Conservation (phyloP, 495 filamentous ascomycete genomes). For the Bathelium albidoporum region DNA sequence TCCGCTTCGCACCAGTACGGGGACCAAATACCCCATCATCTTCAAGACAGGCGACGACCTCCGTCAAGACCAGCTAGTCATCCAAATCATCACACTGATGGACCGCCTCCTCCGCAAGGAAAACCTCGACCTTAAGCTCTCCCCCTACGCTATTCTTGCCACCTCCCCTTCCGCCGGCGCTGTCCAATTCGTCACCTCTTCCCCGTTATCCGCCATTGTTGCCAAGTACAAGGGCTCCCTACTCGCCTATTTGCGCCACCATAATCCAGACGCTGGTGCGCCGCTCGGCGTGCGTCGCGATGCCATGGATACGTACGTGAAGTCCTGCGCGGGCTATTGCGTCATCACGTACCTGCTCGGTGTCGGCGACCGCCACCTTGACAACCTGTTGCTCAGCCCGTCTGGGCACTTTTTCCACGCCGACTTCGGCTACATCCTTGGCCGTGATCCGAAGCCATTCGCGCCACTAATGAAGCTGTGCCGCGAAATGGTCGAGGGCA, state of each 20-base stretch:
- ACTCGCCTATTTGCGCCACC: constrained; percentile 74
- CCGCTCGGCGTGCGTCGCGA: constrained; percentile 84
- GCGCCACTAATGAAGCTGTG: constrained; percentile 93
- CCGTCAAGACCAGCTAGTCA: constrained; percentile 93
- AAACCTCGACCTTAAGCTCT: constrained; percentile 90
- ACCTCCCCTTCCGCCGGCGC: constrained; percentile 82
- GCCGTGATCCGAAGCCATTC: constrained; percentile 94
- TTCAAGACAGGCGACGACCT: constrained; percentile 98
- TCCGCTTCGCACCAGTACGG: constrained; percentile 73
- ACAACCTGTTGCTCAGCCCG: constrained; percentile 86
- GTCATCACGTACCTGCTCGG: constrained; percentile 99
- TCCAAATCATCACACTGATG: constrained; percentile 98
- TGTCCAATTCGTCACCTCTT: constrained; percentile 83
- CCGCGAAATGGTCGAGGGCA: constrained; percentile 97
- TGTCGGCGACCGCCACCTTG: constrained; percentile 90
- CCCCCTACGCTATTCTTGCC: constrained; percentile 91
- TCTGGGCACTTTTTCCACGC: constrained; percentile 96
- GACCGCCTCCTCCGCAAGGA: constrained; percentile 92
- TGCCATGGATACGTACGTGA: constrained; percentile 90
- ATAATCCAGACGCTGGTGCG: constrained; percentile 66
- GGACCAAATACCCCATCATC: constrained; percentile 74
- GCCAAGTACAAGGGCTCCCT: constrained; percentile 70
- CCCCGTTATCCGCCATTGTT: constrained; percentile 67
- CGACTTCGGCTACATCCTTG: constrained; percentile 96
- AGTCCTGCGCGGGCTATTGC: constrained; percentile 93